Percentiles rank a stretch among this genome's conserved stretches.
These are phyloP conservation scores for Tetrahymena borealis DNA, from an alignment of 73 alveolate genomes.

Conservation along the genomic window DNA sequence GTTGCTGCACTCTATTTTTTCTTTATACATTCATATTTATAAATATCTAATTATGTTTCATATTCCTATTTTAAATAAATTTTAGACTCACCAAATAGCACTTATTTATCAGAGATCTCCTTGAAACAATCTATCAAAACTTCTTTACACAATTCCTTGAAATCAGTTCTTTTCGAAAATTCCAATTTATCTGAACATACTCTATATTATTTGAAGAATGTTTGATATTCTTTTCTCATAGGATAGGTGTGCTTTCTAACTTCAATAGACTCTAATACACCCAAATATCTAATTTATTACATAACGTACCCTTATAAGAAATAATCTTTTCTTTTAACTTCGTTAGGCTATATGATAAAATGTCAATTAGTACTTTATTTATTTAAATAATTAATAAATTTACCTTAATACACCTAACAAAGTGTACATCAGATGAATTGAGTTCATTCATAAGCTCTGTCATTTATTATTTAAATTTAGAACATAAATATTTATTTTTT, in stretches of 20 bases:
- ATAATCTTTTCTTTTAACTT: constrained; percentile 52
- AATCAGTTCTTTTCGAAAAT: constrained; percentile 6
- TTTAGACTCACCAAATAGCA: constrained; percentile 18
- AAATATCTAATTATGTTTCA: neutral
- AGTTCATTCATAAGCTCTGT: constrained; percentile 74
- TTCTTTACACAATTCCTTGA: constrained; percentile 4
- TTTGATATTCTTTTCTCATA: constrained; percentile 66
- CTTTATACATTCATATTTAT: neutral
- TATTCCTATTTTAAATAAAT: constrained; percentile 1
- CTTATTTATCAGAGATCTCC: neutral
- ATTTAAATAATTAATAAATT: too few relatives aligned
- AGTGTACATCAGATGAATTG: constrained; percentile 85
- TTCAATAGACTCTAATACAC: constrained; percentile 90
- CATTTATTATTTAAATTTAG: constrained; percentile 86
- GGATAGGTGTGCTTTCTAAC: constrained; percentile 91
- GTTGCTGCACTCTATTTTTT: neutral
- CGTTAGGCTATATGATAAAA: constrained; percentile 61
- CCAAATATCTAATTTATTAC: constrained; percentile 88
- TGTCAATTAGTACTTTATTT: neutral
- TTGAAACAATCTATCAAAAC: constrained; percentile 1
- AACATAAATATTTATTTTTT: constrained; percentile 68
- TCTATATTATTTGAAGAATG: constrained; percentile 79
- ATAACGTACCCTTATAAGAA: constrained; percentile 70
- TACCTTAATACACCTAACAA: constrained; percentile 81
- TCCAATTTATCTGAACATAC: constrained; percentile 28